These are phyloP conservation scores for Paecilomyces sp. DNA, from an alignment of 2,329 filamentous ascomycete genomes.

Conservation along the genomic window DNA sequence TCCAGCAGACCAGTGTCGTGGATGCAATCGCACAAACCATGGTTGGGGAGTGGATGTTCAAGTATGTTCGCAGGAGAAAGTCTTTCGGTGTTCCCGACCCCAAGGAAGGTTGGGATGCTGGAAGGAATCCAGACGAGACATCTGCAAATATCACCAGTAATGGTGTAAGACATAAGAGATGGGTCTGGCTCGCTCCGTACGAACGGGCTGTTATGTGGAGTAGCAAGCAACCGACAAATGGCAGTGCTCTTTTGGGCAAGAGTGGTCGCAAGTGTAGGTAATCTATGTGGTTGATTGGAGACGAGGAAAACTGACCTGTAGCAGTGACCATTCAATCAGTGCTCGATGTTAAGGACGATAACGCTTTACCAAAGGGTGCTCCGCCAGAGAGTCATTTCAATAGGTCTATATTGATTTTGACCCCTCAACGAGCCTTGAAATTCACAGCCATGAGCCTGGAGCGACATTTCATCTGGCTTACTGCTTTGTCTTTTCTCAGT, in stretches of 20 bases:
- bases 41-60: conserved; percentile 70
- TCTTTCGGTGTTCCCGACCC: conserved; percentile 68
- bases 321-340: conserved; percentile 92
- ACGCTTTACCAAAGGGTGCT: conserved; percentile 67
- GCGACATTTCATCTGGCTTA: conserved; percentile 91
- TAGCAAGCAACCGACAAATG: conserved; percentile 88
- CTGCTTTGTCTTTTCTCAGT: conserved; percentile 86
- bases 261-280: conserved; percentile 85
- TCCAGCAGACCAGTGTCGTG: conserved; percentile 72
- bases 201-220: conserved; percentile 97
- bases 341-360: conserved; percentile 92
- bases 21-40: conserved; percentile 97
- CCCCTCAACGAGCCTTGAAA: conserved; percentile 86
- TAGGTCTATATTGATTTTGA: conserved; percentile 89
- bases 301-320: conserved; percentile 21
- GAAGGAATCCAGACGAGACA: conserved; percentile 58
- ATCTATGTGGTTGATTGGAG: neutral
- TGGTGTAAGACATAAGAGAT: conserved; percentile 77
- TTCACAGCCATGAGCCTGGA: conserved; percentile 81
- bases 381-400: conserved; percentile 59
- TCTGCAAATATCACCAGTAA: conserved; percentile 60
- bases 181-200: conserved; percentile 98
- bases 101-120: conserved; percentile 40
- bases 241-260: conserved; percentile 85
- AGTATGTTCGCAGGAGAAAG: conserved; percentile 55